phyloP scores from a whole-genome alignment of 306 rosid species.

The Acacia acuminata region DNA sequence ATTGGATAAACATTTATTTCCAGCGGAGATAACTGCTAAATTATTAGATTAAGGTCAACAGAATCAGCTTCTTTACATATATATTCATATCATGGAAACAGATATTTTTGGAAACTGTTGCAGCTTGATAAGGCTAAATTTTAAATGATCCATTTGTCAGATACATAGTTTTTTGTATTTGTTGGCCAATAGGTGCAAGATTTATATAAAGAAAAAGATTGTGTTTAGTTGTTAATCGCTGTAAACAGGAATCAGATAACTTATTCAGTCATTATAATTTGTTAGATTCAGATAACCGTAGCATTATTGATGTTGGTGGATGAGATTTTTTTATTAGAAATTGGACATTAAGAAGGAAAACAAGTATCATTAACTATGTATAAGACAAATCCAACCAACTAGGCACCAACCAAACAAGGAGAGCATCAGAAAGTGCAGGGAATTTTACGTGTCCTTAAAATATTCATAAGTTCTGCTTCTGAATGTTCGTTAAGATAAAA shows the following conservation, averaged over 20 bases:
- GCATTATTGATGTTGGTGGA: conserved; percentile 15
- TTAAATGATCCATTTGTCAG: neutral
- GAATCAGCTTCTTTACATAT: neutral
- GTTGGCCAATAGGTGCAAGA: neutral
- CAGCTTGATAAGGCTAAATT: neutral
- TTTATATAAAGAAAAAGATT: neutral
- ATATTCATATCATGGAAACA: neutral
- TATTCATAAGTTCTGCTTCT: neutral
- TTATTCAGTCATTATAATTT: neutral
- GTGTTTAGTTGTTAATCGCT: neutral
- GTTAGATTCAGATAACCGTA: neutral
- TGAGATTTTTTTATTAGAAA: neutral
- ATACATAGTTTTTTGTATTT: neutral
- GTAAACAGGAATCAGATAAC: neutral
- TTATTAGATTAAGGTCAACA: neutral
- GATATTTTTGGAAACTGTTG: neutral
- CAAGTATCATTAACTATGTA: neutral
- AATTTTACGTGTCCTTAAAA: conserved; percentile 4
- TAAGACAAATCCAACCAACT: neutral
- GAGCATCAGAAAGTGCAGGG: neutral
- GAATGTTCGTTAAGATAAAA: neutral
- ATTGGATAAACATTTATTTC: neutral
- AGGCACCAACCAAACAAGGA: neutral
- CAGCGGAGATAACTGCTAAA: neutral
- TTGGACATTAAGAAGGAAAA: neutral